Evolutionary conservation across 1,139 yeast genomes (phyloP), one percentile per base, ranked within the genome.

Genomic region (Candida tropicalis): DNA sequence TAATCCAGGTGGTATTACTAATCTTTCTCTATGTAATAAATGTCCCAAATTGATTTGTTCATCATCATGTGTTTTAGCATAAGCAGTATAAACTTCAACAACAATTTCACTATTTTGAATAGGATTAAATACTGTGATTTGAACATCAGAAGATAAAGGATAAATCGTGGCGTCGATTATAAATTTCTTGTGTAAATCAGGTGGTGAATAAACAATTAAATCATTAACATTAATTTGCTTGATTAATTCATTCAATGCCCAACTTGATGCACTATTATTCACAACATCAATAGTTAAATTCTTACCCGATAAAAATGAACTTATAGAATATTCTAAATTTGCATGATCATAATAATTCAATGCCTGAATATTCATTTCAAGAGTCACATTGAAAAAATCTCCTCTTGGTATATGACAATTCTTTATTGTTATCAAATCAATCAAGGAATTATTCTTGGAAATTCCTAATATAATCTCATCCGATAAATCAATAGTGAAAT

Each of bases 41-140:
- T 68, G 70, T 0, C 82, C 86, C 41, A 81, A 56, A 2, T 66
- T 59, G 2, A 66, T 62, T 2, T 68, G 80, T 27, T 77, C 70
- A 2, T 68, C 81, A 25, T 77, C 69, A 48, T 70, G 68, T 4
- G 40, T 37, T 3, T 63, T 60, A 0, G 84, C 85, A 40, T 63
- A 68, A 2, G 78, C 82, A 39, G 67, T 66, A 20, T 63, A 53
- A 15, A 81, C 58, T 15, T 62, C 62, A 5, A 77, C 59, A n/a
- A 57, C 51, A 1, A 77, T 56, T 15, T 68, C 73, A 7, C 66
- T 56, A 49, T 81, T 79, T 10, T 51, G 44, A 1, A 81, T 52
- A 0, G 87, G 87, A 48, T 81, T 81, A 56, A 56, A 77, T 0
- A 80, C 60, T 1, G 71, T 68, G 40, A 80, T 52, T 50, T 79